Percentiles rank a stretch among this genome's conserved stretches.
phyloP scores from a whole-genome alignment of 352 stramenopile species.

The Aphanomyces invadans region DNA sequence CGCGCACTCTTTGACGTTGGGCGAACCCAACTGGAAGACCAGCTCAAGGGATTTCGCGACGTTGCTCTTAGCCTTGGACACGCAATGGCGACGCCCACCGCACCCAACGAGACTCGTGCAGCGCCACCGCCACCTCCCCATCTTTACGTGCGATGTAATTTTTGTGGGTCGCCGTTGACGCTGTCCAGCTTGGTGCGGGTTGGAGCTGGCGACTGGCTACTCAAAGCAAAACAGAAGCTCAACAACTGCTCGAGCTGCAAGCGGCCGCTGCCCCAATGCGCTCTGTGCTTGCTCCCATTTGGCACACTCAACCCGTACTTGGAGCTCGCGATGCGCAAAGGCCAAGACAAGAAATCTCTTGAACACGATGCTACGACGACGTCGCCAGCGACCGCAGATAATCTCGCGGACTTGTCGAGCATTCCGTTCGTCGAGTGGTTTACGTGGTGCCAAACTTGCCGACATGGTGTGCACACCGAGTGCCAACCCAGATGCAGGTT shows the following conservation, averaged over 20 bases:
- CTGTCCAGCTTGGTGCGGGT: slow-evolving; percentile 81
- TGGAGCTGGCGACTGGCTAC: slow-evolving; percentile 85
- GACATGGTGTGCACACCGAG: slow-evolving; percentile 39
- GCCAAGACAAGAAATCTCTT: slow-evolving; percentile 27
- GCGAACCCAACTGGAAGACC: slow-evolving; percentile 79
- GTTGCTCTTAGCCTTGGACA: slow-evolving; percentile 46
- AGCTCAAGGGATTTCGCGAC: slow-evolving; percentile 67
- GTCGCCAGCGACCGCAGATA: slow-evolving; percentile 48
- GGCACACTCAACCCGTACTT: slow-evolving; percentile 94
- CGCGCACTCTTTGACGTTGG: slow-evolving; percentile 90
- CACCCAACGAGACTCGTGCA: slow-evolving; percentile 37
- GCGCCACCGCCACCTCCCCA: slow-evolving; percentile 53
- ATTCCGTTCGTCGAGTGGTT: slow-evolving; percentile 95
- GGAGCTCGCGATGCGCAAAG: slow-evolving; percentile 83
- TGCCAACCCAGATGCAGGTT: not conserved
- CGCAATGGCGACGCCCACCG: slow-evolving; percentile 37
- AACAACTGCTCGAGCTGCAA: slow-evolving; percentile 88
- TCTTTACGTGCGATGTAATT: slow-evolving; percentile 93
- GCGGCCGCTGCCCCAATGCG: slow-evolving; percentile 89
- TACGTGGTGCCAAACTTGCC: slow-evolving; percentile 90
- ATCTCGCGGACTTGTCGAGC: slow-evolving; percentile 82
- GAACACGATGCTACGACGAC: slow-evolving; percentile 36
- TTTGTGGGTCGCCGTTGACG: slow-evolving; percentile 86
- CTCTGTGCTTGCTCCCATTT: slow-evolving; percentile 89
- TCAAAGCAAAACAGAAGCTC: slow-evolving; percentile 83